Evolutionary conservation across 2,329 filamentous ascomycete genomes (phyloP).

Genomic region (Akanthomyces muscarius): DNA sequence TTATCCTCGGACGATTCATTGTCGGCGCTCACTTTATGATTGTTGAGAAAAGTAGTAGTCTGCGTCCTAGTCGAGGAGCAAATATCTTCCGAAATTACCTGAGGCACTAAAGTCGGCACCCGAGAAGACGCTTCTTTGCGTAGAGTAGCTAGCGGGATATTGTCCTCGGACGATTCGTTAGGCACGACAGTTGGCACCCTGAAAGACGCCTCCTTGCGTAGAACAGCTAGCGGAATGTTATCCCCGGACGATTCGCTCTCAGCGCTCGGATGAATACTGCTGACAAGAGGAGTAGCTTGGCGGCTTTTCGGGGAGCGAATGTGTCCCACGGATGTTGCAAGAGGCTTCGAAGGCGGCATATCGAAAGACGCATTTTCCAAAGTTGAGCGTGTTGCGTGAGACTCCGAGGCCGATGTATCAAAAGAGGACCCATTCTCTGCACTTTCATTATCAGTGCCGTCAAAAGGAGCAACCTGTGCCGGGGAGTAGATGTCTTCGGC

Average conservation of each 20-base stretch:
- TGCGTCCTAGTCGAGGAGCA: background rate
- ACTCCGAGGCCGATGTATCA: background rate
- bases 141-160: background rate
- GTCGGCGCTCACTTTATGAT: background rate
- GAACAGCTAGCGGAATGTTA: background rate
- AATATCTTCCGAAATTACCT: background rate
- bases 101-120: too few species aligned
- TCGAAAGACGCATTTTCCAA: background rate
- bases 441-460: background rate
- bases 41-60: background rate
- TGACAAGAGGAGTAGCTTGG: background rate
- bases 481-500: background rate
- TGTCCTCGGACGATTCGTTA: background rate
- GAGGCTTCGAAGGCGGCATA: background rate
- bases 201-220: background rate
- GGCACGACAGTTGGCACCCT: too few species aligned
- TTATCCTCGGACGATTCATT: background rate
- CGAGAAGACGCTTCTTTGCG: background rate
- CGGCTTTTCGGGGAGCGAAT: background rate
- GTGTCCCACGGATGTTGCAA: background rate
- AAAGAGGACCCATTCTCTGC: background rate
- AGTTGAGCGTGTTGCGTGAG: background rate
- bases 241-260: background rate
- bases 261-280: background rate
- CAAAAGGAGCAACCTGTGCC: background rate